These are phyloP conservation scores for Russula abietina DNA, from an alignment of 768 basidiomycete species.

Conservation along the genomic window DNA sequence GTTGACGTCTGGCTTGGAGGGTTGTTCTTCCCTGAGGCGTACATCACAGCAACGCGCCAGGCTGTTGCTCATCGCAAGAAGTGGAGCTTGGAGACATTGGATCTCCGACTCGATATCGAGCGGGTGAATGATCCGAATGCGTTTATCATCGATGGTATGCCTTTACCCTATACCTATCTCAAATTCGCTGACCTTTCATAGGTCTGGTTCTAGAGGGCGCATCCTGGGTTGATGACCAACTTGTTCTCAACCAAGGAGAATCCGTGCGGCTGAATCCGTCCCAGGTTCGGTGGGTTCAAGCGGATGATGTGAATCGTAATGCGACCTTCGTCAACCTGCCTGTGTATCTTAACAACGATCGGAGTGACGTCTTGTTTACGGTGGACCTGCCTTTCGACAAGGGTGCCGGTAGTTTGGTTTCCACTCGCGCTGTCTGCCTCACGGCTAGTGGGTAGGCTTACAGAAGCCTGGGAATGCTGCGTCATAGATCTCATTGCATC, in stretches of 20 bases:
- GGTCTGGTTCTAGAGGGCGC: constrained; percentile 88
- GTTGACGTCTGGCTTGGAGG: constrained; percentile 90
- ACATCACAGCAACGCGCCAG: constrained; percentile 92
- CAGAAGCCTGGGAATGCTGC: not conserved
- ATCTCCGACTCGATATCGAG: constrained; percentile 75
- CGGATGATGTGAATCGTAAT: constrained; percentile 37
- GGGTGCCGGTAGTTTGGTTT: constrained; percentile 60
- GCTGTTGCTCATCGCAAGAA: constrained; percentile 89
- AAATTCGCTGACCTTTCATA: constrained; percentile 32
- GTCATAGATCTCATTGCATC: not conserved
- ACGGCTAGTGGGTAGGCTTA: constrained; percentile 44
- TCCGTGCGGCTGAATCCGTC: constrained; percentile 72
- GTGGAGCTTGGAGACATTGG: constrained; percentile 88
- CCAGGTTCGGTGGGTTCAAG: constrained; percentile 82
- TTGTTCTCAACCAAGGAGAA: constrained; percentile 82
- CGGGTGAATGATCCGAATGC: constrained; percentile 68
- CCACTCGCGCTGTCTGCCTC: constrained; percentile 86
- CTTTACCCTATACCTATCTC: not conserved
- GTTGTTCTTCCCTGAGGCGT: constrained; percentile 94
- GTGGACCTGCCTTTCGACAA: constrained; percentile 76
- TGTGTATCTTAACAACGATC: constrained; percentile 86
- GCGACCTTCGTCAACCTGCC: constrained; percentile 67
- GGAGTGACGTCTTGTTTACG: constrained; percentile 87
- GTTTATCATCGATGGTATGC: constrained; percentile 84
- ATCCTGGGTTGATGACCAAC: constrained; percentile 57